These are phyloP conservation scores for Biscogniauxia mediterranea DNA, from an alignment of 2,329 filamentous ascomycete genomes.

Conservation along the genomic window DNA sequence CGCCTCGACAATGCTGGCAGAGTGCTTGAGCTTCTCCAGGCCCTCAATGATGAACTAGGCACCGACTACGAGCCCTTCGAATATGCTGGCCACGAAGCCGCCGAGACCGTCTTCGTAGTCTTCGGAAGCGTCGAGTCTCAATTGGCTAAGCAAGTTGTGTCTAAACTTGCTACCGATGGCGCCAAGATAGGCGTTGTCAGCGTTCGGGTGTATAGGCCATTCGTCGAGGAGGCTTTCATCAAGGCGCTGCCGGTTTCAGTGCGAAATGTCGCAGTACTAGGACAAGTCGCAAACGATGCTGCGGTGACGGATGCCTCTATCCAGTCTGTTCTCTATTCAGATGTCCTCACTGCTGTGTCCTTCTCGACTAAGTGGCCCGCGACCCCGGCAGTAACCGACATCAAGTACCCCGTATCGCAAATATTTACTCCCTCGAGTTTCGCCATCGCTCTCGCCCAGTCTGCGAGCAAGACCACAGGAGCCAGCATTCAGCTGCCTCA, in stretches of 20 bases:
- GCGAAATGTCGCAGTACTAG: slow-evolving; percentile 77
- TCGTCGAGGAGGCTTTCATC: slow-evolving; percentile 92
- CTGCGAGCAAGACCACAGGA: slow-evolving; percentile 48
- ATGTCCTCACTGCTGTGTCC: slow-evolving; percentile 80
- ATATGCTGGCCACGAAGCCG: slow-evolving; percentile 79
- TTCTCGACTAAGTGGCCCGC: slow-evolving; percentile 69
- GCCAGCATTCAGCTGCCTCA: slow-evolving; percentile 38
- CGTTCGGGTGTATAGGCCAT: slow-evolving; percentile 91
- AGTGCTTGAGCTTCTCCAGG: slow-evolving; percentile 64
- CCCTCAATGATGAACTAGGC: slow-evolving; percentile 87
- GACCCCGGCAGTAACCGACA: slow-evolving; percentile 68
- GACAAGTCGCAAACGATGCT: slow-evolving; percentile 75
- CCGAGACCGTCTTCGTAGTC: slow-evolving; percentile 82
- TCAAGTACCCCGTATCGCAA: slow-evolving; percentile 81
- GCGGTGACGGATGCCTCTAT: slow-evolving; percentile 72
- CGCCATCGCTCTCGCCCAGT: slow-evolving; percentile 48
- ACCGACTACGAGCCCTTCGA: slow-evolving; percentile 93
- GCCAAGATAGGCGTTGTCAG: slow-evolving; percentile 83
- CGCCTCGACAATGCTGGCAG: slow-evolving; percentile 72
- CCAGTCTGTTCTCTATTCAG: slow-evolving; percentile 86
- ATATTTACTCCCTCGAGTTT: slow-evolving; percentile 55
- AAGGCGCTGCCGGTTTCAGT: slow-evolving; percentile 73
- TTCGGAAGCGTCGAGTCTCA: slow-evolving; percentile 92
- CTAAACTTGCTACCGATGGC: slow-evolving; percentile 68
- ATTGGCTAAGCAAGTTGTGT: slow-evolving; percentile 76